phyloP scores from a whole-genome alignment of 1,284 basidiomycete genomes.

The Hemileia vastatrix region DNA sequence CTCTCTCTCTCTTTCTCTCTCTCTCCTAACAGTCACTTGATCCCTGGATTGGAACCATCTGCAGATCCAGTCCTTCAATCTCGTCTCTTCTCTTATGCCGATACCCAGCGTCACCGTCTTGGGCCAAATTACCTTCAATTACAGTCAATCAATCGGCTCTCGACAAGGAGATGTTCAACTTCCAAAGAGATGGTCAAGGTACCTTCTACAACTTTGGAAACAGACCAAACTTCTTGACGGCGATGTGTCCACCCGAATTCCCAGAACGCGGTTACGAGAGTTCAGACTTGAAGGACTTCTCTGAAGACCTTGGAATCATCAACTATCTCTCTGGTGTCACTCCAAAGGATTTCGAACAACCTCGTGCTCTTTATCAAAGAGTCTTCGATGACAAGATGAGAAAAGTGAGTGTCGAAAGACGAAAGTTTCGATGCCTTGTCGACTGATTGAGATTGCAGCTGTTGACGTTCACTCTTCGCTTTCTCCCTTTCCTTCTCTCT shows the following conservation, averaged over 20 bases:
- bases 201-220: slow-evolving; percentile 31
- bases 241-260: slow-evolving; percentile 63
- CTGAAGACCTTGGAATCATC: slow-evolving; percentile 50
- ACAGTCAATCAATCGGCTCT: slow-evolving; percentile 48
- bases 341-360: slow-evolving; percentile 86
- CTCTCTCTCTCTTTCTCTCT: not conserved
- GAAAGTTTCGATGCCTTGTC: slow-evolving; percentile 58
- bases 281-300: slow-evolving; percentile 64
- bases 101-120: slow-evolving; percentile 63
- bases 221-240: slow-evolving; percentile 31
- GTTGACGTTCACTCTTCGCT: too few species aligned
- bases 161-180: slow-evolving; percentile 51
- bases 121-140: slow-evolving; percentile 79
- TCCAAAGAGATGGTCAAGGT: slow-evolving; percentile 54
- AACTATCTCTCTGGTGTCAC: too few species aligned
- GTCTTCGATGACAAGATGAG: slow-evolving; percentile 63
- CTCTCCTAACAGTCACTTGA: slow-evolving; percentile 50
- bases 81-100: slow-evolving; percentile 88
- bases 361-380: slow-evolving; percentile 64
- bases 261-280: slow-evolving; percentile 45
- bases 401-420: slow-evolving; percentile 36
- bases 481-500: not conserved
- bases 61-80: slow-evolving; percentile 84
- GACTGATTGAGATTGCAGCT: too few species aligned
- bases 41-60: slow-evolving; percentile 78